Conservation (phyloP, 2,329 filamentous ascomycete species). For the Colletotrichum chlorophyti region DNA sequence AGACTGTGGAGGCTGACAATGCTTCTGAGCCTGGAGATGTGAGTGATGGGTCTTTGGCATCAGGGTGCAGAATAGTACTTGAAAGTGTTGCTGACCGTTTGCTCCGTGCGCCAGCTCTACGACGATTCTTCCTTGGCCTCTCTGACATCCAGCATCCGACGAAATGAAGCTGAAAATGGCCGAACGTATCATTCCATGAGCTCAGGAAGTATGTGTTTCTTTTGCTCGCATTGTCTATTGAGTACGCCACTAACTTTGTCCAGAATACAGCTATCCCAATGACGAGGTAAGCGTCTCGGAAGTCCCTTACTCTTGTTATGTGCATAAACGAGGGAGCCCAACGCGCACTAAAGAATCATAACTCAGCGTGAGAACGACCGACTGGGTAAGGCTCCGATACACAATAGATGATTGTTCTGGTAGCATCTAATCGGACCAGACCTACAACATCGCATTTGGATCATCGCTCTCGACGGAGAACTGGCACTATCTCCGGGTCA, state of each 20-base stretch:
- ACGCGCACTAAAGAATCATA: neutral
- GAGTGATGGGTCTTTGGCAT: no score
- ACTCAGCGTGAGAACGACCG: constrained; percentile 39
- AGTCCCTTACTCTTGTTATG: no score
- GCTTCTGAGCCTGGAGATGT: neutral
- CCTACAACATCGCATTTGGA: constrained; percentile 42
- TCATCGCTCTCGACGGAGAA: constrained; percentile 37
- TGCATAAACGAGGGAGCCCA: no score
- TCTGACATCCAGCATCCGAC: constrained; percentile 40
- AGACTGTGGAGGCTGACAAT: neutral
- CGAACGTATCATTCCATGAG: constrained; percentile 42
- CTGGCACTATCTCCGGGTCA: constrained; percentile 35
- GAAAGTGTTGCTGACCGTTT: neutral
- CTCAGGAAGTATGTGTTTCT: neutral
- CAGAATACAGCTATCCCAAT: constrained; percentile 35
- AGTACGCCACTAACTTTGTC: neutral
- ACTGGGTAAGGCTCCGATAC: constrained; percentile 10
- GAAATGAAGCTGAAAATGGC: constrained; percentile 44
- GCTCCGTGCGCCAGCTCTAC: neutral
- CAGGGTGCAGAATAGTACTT: no score
- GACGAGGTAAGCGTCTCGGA: constrained; percentile 31
- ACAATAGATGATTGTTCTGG: no score
- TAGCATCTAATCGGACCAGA: constrained; percentile 28
- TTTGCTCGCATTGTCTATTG: no score
- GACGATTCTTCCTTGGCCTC: neutral